phyloP scores from a whole-genome alignment of 176 grass and related monocot species.

The Musa itinerans region DNA sequence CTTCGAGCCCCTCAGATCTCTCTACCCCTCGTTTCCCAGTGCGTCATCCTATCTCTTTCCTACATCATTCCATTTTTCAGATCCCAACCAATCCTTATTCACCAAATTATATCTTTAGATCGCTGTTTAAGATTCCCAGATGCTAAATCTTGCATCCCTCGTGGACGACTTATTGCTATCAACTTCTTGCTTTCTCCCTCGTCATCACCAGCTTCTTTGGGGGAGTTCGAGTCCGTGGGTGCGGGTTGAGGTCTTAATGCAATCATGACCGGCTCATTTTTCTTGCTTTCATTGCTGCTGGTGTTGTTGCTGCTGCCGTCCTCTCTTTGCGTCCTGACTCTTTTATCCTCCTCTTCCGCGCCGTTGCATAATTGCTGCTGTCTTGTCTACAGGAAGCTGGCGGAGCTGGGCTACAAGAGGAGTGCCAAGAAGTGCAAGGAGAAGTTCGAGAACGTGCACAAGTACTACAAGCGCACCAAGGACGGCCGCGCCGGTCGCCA shows the following conservation, averaged over 20 bases:
- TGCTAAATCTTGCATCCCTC: background rate
- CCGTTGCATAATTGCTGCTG: no score
- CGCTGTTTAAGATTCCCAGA: background rate
- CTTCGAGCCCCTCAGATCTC: background rate
- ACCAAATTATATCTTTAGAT: background rate
- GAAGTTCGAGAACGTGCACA: constrained; percentile 97
- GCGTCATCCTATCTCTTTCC: background rate
- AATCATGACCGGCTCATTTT: no score
- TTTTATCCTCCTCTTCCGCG: background rate
- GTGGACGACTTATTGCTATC: background rate
- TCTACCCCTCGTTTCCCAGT: background rate
- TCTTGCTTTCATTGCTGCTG: no score
- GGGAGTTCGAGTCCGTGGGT: no score
- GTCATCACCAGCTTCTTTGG: no score
- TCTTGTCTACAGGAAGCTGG: constrained; percentile 50
- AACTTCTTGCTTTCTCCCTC: no score
- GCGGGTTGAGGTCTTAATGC: no score
- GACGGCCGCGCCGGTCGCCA: constrained; percentile 70
- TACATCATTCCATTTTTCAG: constrained; percentile 1
- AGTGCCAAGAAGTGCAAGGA: constrained; percentile 91
- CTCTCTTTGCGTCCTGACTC: no score
- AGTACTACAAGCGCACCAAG: constrained; percentile 99
- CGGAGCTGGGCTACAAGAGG: constrained; percentile 76
- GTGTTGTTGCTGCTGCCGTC: no score
- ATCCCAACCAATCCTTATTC: constrained; percentile 15